Evolutionary conservation across 371 early-diverging fungal species (phyloP).

Genomic region (Batkoa obscura): DNA sequence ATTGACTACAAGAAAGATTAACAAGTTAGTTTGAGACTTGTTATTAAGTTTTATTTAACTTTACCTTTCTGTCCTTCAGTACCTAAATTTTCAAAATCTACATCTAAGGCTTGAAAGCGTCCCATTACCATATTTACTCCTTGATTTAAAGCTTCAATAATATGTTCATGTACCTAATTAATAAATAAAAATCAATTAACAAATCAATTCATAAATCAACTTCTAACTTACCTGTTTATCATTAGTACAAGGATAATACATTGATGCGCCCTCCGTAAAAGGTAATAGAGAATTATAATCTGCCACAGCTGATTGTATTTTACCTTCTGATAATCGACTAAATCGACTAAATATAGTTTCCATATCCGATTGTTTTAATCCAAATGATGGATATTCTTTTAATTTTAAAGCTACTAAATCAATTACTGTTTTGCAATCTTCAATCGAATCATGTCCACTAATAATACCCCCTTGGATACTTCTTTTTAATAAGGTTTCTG

Average conservation of each 20-base stretch:
- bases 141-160: too few species aligned
- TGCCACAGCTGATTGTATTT: neutral
- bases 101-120: too few species aligned
- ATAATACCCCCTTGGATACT: constrained; percentile 28
- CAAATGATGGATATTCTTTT: constrained; percentile 11
- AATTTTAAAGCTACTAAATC: constrained; percentile 44
- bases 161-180: too few species aligned
- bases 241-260: neutral
- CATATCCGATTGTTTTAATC: neutral
- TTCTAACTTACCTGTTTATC: neutral
- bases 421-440: constrained; percentile 54
- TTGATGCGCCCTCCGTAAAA: neutral
- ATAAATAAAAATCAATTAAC: too few species aligned
- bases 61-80: too few species aligned
- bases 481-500: constrained; percentile 30
- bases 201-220: too few species aligned
- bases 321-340: neutral
- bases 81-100: too few species aligned
- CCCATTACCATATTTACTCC: too few species aligned
- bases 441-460: constrained; percentile 52
- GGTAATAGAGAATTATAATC: neutral
- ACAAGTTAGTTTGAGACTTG: too few species aligned
- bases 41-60: too few species aligned
- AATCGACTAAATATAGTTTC: constrained; percentile 1
- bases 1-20: too few species aligned